Base-by-base conservation (phyloP, 768 basidiomycete genomes). In the Auricularia cornea region DNA sequence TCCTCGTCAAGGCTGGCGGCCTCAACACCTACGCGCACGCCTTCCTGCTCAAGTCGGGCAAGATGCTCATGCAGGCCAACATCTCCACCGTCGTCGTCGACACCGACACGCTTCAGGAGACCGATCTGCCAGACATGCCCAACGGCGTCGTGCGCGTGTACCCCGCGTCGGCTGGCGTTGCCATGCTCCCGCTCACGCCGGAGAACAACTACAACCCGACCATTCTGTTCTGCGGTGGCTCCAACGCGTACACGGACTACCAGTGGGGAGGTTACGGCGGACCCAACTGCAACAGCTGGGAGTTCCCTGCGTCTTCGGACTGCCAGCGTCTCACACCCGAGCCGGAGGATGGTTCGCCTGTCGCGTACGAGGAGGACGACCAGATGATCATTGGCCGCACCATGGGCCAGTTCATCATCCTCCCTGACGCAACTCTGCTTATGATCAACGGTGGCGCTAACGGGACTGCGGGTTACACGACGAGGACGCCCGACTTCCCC, bases 391-490 rank as follows among this genome's bases (percentile, higher is more conserved):
- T 86, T 63, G 83, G 85, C 0, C 83, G 93, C 23, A 91, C 89
- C 31, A 98, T 98, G 94, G 92, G 94, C 11, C 90, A 93, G 71
- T 93, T 96, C 72, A 86, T 95, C 74, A 81, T 82, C 41, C 86
- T 97, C 8, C 86, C 93, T 0, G 85, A 92, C 59, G 88, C 87
- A 5, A 88, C 83, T 33, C 62, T 94, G 26, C 78, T 93, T 20
- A 81, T 94, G 62, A 75, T 93, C 67, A 95, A 95, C 71, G 94
- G 94, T 64, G 94, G 81, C 20, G 59, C 72, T 14, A 93, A 92
- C 68, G 94, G 94, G 16, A 96, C 94, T 0, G 94, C 94, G 30
- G 94, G 94, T 3, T 96, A 92, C 72, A 79, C 91, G 1, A 78
- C 83, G 57, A 73, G 76, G 11, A 65, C 66, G 12, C 38, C 40